Base-by-base conservation (phyloP, 2,329 filamentous ascomycete genomes). In the Phialocephala subalpina region DNA sequence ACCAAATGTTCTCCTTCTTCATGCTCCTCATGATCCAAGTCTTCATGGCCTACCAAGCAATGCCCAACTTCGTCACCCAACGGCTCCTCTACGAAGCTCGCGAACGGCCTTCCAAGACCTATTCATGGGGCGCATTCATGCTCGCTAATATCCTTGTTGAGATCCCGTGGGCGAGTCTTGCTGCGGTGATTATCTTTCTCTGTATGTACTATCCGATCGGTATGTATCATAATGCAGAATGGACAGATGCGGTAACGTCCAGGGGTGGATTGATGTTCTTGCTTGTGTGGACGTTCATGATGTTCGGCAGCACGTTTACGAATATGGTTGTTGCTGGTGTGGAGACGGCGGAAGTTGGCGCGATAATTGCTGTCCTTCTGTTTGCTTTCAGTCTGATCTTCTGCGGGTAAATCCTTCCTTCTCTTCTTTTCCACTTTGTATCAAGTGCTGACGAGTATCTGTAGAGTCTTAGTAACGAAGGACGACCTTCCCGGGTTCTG, bases 121-220 rank as follows among this genome's bases (percentile, higher is more conserved):
- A 96, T 78, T 89, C 87, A 2, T 92, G 89, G 82, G 80, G 91
- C 66, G 80, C 90, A 38, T 80, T 92, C n/a, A 84, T 92, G 73
- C 76, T 90, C 0, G 92, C 91, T 63, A 89, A 92, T 58, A 92
- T 97, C 70, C 81, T 94, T 45, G 92, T 95, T 65, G 94, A 97
- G 77, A 82, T 97, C 4, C 93, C 94, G 0, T 97, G 92, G 90
- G 93, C 97, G 76, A 71, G 70, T 9, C 79, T 96, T 49, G 90
- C 92, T 84, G 87, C 88, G 0, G 84, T 90, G 20, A 80, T 97
- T 72, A 90, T 94, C 81, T 97, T 84, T 82, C 84, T 93, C 74
- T 89, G 84, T 76, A 95, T 92, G 87, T 97, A 97, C 82, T 97
- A 94, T 77, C 92, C 93, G 0, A 87, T 97, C 58, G 92, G 92